Conservation (phyloP, 1,139 yeast species). For the Dujonia santamariae region DNA sequence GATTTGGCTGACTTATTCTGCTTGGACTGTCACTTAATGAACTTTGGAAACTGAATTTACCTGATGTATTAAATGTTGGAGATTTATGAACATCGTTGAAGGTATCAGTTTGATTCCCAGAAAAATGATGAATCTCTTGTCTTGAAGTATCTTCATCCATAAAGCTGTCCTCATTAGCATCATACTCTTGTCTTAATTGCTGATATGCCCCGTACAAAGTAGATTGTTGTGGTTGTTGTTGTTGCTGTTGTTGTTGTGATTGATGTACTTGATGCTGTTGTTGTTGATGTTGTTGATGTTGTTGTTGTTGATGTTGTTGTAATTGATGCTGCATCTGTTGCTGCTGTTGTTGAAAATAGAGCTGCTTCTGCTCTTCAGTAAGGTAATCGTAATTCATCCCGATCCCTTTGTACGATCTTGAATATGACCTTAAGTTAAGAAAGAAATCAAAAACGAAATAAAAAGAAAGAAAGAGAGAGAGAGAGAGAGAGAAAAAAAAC, state of each 20-base stretch:
- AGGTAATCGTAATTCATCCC: slow-evolving; percentile 31
- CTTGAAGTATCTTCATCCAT: slow-evolving; percentile 42
- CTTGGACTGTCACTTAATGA: slow-evolving; percentile 8
- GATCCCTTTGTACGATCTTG: background rate
- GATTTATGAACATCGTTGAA: slow-evolving; percentile 15
- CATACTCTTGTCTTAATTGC: slow-evolving; percentile 6
- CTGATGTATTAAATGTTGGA: slow-evolving; percentile 21
- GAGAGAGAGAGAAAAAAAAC: too few species aligned
- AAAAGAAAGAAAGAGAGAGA: background rate
- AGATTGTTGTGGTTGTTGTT: slow-evolving; percentile 10
- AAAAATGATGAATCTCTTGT: too few species aligned
- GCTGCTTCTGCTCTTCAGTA: slow-evolving; percentile 34
- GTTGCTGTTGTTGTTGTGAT: slow-evolving; percentile 14
- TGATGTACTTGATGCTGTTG: slow-evolving; percentile 6
- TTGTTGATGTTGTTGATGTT: slow-evolving; percentile 6
- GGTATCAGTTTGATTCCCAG: background rate
- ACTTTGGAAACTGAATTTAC: slow-evolving; percentile 9
- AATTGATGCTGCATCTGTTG: slow-evolving; percentile 16
- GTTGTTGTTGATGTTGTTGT: slow-evolving; percentile 10
- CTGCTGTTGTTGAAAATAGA: slow-evolving; percentile 24
- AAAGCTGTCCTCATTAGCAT: slow-evolving; percentile 24
- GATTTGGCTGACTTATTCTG: background rate
- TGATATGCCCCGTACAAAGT: too few species aligned
- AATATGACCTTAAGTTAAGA: too few species aligned
- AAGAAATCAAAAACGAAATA: background rate